Evolutionary conservation across 2,329 filamentous ascomycete species (phyloP).

Genomic region (Colletotrichum sp.): DNA sequence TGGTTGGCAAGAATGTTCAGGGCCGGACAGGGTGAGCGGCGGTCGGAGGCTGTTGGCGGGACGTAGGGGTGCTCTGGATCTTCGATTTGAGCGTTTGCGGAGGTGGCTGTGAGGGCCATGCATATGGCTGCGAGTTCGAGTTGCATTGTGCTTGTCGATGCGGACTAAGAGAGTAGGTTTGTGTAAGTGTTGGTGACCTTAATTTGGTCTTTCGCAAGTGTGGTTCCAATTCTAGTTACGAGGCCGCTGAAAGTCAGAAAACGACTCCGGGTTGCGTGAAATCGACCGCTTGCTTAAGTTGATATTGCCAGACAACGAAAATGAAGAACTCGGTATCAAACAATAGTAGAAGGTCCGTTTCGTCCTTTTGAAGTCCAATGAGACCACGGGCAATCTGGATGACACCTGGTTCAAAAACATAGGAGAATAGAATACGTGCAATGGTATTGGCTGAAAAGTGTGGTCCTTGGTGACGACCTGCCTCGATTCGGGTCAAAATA

Average conservation of each 20-base stretch:
- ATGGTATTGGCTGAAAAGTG: neutral
- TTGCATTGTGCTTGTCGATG: neutral
- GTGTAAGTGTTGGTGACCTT: neutral
- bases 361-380: neutral
- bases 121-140: neutral
- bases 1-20: constrained; percentile 3
- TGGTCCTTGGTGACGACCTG: neutral
- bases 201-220: too few species aligned
- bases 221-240: too few species aligned
- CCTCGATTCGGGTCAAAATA: neutral
- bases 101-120: neutral
- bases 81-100: neutral
- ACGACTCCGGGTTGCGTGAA: too few species aligned
- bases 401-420: neutral
- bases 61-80: neutral
- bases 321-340: neutral
- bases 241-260: too few species aligned
- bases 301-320: neutral
- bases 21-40: neutral
- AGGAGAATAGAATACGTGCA: neutral
- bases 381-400: neutral
- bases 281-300: too few species aligned
- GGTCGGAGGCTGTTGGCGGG: neutral
- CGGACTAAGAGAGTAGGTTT: neutral
- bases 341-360: neutral